A percentile compares a stretch with the other conserved stretches of the same genome.
These are phyloP conservation scores for Corrigiola litoralis DNA, from an alignment of 179 eudicot species.

Conservation along the genomic window DNA sequence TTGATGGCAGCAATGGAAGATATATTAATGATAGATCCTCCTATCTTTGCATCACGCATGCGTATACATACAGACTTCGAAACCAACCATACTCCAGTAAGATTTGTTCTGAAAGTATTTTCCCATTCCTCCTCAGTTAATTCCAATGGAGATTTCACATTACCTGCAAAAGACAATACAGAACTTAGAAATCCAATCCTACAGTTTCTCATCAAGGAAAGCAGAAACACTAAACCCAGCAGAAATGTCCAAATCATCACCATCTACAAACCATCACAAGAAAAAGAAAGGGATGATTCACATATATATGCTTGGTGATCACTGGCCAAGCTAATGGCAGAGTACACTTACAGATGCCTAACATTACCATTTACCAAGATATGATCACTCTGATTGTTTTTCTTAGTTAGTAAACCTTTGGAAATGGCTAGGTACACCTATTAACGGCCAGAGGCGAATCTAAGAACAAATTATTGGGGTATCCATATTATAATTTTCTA, in stretches of 20 bases:
- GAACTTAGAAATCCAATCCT: not conserved
- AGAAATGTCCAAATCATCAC: not conserved
- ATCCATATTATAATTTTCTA: no score
- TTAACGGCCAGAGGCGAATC: no score
- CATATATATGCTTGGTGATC: no score
- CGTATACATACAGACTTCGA: slow-evolving; percentile 40
- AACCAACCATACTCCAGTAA: slow-evolving; percentile 46
- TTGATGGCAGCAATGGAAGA: slow-evolving; percentile 55
- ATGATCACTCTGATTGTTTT: no score
- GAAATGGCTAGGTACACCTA: no score
- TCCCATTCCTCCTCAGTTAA: slow-evolving; percentile 51
- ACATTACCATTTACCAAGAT: no score
- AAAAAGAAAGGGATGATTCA: not conserved
- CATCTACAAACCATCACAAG: not conserved
- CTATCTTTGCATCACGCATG: slow-evolving; percentile 53
- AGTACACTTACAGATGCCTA: not conserved
- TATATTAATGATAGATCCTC: slow-evolving; percentile 67
- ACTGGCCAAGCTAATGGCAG: no score
- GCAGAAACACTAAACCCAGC: not conserved
- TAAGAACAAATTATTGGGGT: no score
- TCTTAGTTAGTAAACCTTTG: no score
- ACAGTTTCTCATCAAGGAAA: not conserved
- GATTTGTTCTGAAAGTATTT: slow-evolving; percentile 32
- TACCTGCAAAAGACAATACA: slow-evolving; percentile 23
- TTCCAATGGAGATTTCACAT: slow-evolving; percentile 34